Evolutionary conservation across 2,329 filamentous ascomycete species (phyloP), one percentile per base, ranked within the genome.

Genomic region (Phialocephala sp.): DNA sequence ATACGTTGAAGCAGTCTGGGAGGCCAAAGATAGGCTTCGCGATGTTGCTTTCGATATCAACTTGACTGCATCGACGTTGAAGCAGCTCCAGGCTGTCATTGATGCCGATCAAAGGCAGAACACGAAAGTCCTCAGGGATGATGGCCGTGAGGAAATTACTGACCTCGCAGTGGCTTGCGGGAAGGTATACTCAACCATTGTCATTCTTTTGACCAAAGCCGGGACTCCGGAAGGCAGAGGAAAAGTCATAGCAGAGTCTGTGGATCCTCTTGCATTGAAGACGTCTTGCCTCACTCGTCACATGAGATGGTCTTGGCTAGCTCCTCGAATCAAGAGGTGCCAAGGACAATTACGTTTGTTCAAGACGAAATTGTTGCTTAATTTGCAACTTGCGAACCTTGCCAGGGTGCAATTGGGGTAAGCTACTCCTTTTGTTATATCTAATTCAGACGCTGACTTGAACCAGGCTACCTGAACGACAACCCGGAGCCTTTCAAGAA

Each of bases 11-110:
- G 57, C 39, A 0, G 41, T 35, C 15, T 47, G 39, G 45, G 39
- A 24, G 11, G 39, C 57, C n/a, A 36, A 59, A 59, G 41, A 47
- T 11, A 47, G 45, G 20, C 57, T 59, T 35, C 45, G 36, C 37
- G 57, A 59, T 35, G 39, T 59, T n/a, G 35, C 39, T 32, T 27
- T 41, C 14, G 60, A 62, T 12, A 62, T 62, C n/a, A 27, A 45
- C n/a, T 52, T 50, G 22, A 57, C 60, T 39, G 77, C 1, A 73
- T 79, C 60, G 15, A 54, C 60, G 15, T 24, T 62, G 22, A 41
- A 45, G 39, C 60, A 62, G 32, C 60, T 62, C 22, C 50, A 62
- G 27, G 27, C 52, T 15, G 36, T 62, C 4, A 12, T 45, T 32
- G 24, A 56, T 27, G 45, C 47, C 41, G 32, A 37, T 15, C 32